phyloP scores from a whole-genome alignment of 2,329 filamentous ascomycete genomes.

The Talaromyces piceae region DNA sequence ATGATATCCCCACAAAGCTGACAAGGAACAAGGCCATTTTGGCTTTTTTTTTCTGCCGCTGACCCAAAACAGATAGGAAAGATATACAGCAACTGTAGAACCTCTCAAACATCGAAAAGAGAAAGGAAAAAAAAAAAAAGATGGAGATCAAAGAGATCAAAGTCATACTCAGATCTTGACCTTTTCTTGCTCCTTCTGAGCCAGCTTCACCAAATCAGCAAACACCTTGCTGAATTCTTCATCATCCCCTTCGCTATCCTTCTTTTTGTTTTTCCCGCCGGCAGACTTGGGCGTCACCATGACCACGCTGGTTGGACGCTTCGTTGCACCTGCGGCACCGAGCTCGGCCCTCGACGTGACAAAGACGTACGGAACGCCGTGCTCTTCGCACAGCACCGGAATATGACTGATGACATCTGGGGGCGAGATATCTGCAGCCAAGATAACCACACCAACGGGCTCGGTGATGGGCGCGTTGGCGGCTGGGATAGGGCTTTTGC shows the following conservation, averaged over 20 bases:
- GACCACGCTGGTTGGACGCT: constrained; percentile 92
- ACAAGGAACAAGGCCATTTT: constrained; percentile 16
- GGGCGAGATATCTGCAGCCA: constrained; percentile 94
- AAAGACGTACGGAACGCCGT: constrained; percentile 95
- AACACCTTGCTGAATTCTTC: constrained; percentile 47
- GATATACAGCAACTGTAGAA: neutral
- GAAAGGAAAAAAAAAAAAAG: neutral
- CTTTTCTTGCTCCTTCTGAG: constrained; percentile 50
- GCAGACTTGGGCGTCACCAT: constrained; percentile 59
- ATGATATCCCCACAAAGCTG: constrained; percentile 11
- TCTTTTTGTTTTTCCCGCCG: constrained; percentile 46
- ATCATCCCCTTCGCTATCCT: constrained; percentile 40
- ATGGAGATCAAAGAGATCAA: constrained; percentile 1
- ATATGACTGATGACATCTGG: constrained; percentile 99
- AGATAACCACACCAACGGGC: constrained; percentile 71
- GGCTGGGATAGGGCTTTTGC: constrained; percentile 73
- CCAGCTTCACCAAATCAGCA: constrained; percentile 51
- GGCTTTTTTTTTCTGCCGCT: neutral
- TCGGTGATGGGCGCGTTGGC: constrained; percentile 54
- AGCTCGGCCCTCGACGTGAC: constrained; percentile 88
- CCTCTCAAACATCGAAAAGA: neutral
- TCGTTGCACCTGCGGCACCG: constrained; percentile 86
- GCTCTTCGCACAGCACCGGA: constrained; percentile 95
- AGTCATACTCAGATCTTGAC: constrained; percentile 43
- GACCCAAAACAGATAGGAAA: constrained; percentile 18